These are phyloP conservation scores for Epichloe coenophiala DNA, from an alignment of 2,329 filamentous ascomycete genomes.

Conservation along the genomic window DNA sequence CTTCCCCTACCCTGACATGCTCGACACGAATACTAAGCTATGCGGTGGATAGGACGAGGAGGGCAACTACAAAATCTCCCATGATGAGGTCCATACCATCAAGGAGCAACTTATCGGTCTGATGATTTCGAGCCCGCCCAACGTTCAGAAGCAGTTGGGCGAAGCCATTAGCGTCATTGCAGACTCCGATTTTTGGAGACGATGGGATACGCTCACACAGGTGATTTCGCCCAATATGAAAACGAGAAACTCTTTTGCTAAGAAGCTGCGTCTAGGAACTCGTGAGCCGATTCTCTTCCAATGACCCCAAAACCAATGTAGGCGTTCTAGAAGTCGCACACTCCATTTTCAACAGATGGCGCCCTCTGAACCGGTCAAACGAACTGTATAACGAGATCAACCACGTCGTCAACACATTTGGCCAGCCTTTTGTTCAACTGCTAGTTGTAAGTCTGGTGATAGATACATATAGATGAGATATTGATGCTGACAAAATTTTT, in stretches of 20 bases:
- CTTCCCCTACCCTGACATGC: background rate
- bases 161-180: conserved; percentile 96
- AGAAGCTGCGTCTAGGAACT: conserved; percentile 48
- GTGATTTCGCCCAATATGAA: conserved; percentile 25
- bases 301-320: conserved; percentile 75
- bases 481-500: conserved; percentile 1
- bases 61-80: too few relatives aligned
- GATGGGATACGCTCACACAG: conserved; percentile 91
- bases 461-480: conserved; percentile 2
- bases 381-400: conserved; percentile 91
- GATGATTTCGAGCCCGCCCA: conserved; percentile 83
- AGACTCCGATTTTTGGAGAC: conserved; percentile 91
- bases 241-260: conserved; percentile 2
- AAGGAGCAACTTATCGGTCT: conserved; percentile 91
- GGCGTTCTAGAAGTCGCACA: conserved; percentile 95
- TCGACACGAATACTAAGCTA: conserved; percentile 8
- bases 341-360: conserved; percentile 94
- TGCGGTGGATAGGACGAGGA: too few relatives aligned
- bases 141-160: conserved; percentile 84
- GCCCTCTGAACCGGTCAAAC: conserved; percentile 85
- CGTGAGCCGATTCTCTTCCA: conserved; percentile 69
- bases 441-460: conserved; percentile 44
- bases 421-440: conserved; percentile 67
- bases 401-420: conserved; percentile 81
- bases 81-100: conserved; percentile 75